phyloP scores from a whole-genome alignment of 192 early-diverging fungal genomes.

The Spizellomyces sp. region DNA sequence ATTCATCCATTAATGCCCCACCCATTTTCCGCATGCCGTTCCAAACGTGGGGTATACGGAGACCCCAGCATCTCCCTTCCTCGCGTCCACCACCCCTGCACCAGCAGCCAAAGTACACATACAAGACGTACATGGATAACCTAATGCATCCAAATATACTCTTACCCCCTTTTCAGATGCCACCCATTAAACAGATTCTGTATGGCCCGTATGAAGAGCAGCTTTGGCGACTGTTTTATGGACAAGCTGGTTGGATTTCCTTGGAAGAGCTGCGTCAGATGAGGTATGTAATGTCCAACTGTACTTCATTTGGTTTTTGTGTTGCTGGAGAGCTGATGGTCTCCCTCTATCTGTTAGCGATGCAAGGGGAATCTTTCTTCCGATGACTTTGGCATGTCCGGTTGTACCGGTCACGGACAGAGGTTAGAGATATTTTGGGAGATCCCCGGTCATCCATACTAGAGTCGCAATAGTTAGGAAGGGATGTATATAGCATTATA shows the following conservation, averaged over 20 bases:
- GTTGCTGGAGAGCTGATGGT: too few species aligned
- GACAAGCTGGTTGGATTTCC: slow-evolving; percentile 7
- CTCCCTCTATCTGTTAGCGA: too few species aligned
- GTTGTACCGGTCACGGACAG: too few species aligned
- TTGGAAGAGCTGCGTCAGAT: not conserved
- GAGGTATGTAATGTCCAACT: not conserved
- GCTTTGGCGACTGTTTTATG: slow-evolving; percentile 9
- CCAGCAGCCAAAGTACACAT: slow-evolving; percentile 10
- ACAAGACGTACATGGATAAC: slow-evolving; percentile 26
- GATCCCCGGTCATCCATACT: too few species aligned
- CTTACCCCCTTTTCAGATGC: slow-evolving; percentile 27
- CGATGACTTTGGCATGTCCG: too few species aligned
- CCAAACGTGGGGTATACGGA: slow-evolving; percentile 1
- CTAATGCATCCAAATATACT: slow-evolving; percentile 25
- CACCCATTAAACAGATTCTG: slow-evolving; percentile 23
- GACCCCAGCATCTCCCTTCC: not conserved
- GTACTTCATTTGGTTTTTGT: too few species aligned
- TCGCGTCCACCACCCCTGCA: not conserved
- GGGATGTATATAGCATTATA: too few species aligned
- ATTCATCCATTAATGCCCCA: not conserved
- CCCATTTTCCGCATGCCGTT: slow-evolving; percentile 8
- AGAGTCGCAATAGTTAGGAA: too few species aligned
- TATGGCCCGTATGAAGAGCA: slow-evolving; percentile 28
- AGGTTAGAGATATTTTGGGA: too few species aligned
- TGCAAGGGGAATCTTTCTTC: too few species aligned